phyloP scores from a whole-genome alignment of 495 filamentous ascomycete species.

The Xylaria castorea region DNA sequence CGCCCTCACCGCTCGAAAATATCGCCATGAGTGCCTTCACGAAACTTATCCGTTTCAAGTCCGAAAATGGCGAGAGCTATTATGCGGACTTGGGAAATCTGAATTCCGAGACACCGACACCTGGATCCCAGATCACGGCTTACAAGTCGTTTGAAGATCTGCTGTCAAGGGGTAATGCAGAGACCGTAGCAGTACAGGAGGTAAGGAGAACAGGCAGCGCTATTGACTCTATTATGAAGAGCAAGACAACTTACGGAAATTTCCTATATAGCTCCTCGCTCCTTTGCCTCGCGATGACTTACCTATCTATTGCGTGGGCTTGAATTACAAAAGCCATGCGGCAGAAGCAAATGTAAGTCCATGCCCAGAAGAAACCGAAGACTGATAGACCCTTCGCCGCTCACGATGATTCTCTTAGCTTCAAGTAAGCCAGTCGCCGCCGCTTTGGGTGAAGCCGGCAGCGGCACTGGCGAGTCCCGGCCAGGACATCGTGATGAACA shows the following conservation, averaged over 20 bases:
- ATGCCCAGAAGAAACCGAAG: background rate
- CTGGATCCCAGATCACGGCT: conserved; percentile 27
- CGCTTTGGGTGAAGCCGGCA: conserved; percentile 52
- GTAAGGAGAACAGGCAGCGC: conserved; percentile 23
- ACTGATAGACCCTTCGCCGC: background rate
- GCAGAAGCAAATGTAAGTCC: conserved; percentile 45
- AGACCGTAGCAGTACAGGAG: conserved; percentile 37
- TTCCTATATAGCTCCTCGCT: conserved; percentile 29
- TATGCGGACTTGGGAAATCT: conserved; percentile 13
- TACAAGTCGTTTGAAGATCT: conserved; percentile 33
- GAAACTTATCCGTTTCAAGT: conserved; percentile 18
- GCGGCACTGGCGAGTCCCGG: conserved; percentile 46
- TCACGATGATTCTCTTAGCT: conserved; percentile 33
- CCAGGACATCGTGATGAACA: conserved; percentile 46
- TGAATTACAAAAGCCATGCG: conserved; percentile 54
- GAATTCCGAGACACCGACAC: conserved; percentile 10
- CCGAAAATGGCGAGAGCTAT: conserved; percentile 7
- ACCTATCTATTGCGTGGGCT: conserved; percentile 50
- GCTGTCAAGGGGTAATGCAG: conserved; percentile 17
- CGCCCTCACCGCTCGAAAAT: background rate
- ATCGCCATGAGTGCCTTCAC: conserved; percentile 21
- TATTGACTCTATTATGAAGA: background rate
- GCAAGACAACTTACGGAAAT: background rate
- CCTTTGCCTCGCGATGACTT: conserved; percentile 31
- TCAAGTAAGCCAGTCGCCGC: conserved; percentile 43